These are phyloP conservation scores for Pulveroboletus ravenelii DNA, from an alignment of 768 basidiomycete species.

Conservation along the genomic window DNA sequence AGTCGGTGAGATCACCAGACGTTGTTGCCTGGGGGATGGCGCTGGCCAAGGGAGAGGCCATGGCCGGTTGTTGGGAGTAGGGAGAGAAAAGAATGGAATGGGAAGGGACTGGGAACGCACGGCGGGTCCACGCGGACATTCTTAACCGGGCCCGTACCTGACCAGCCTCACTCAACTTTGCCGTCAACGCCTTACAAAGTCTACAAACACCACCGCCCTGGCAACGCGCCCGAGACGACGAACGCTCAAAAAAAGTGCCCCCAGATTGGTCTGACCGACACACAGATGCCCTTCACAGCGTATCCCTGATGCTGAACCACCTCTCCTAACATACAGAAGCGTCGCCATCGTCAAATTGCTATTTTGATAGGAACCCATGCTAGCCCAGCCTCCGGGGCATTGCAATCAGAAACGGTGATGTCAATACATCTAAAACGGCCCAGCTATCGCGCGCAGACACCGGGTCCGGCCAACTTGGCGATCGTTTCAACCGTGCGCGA, in stretches of 20 bases:
- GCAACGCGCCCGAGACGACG: not conserved
- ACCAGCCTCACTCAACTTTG: not conserved
- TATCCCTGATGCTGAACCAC: not conserved
- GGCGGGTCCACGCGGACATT: slow-evolving; percentile 3
- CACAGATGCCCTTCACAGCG: not conserved
- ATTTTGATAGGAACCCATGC: not conserved
- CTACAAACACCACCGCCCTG: not conserved
- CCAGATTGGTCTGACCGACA: too few species aligned
- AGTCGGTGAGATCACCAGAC: slow-evolving; percentile 47
- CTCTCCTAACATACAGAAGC: not conserved
- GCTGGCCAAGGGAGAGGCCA: slow-evolving; percentile 37
- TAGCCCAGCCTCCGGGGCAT: not conserved
- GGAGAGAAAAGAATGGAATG: not conserved
- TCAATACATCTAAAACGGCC: slow-evolving; percentile 1
- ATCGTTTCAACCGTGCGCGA: not conserved
- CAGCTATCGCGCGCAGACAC: not conserved
- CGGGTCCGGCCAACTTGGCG: not conserved
- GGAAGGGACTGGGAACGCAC: not conserved
- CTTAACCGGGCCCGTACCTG: not conserved
- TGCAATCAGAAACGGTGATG: slow-evolving; percentile 4
- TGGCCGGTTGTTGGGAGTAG: slow-evolving; percentile 19
- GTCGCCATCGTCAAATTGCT: not conserved
- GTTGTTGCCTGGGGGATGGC: slow-evolving; percentile 34
- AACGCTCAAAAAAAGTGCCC: not conserved
- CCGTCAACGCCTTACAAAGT: too few species aligned